phyloP scores from a whole-genome alignment of 2,329 filamentous ascomycete species.

The Exophiala sp. region DNA sequence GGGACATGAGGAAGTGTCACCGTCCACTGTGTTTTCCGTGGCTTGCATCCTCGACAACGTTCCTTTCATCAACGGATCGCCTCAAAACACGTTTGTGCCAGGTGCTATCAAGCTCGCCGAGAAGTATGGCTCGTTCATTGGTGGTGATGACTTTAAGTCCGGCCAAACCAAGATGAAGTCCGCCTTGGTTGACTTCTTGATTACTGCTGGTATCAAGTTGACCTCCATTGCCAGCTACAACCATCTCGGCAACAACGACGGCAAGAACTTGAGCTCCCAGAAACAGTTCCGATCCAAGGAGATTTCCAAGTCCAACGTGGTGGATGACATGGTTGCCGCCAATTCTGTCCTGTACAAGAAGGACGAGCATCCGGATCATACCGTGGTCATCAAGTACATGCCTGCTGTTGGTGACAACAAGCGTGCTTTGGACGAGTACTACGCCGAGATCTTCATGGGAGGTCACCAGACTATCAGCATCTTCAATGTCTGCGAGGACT shows the following conservation, averaged over 20 bases:
- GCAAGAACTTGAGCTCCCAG: conserved; percentile 96
- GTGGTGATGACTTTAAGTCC: conserved; percentile 99
- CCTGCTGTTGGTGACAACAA: conserved; percentile 98
- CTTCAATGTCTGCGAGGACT: conserved; percentile 99
- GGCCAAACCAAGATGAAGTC: conserved; percentile 99
- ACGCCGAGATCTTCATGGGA: conserved; percentile 97
- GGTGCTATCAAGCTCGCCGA: conserved; percentile 87
- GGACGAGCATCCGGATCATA: conserved; percentile 95
- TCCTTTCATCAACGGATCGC: conserved; percentile 98
- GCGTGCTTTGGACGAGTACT: conserved; percentile 97
- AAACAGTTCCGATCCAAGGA: conserved; percentile 99
- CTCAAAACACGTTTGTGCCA: conserved; percentile 97
- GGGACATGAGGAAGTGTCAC: conserved; percentile 87
- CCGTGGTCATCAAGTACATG: conserved; percentile 99
- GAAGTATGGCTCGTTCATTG: conserved; percentile 83
- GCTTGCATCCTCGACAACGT: conserved; percentile 84
- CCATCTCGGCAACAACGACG: conserved; percentile 98
- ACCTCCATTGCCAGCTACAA: conserved; percentile 99
- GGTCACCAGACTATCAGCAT: conserved; percentile 97
- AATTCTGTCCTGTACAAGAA: conserved; percentile 86
- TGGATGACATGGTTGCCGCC: conserved; percentile 98
- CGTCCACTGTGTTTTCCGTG: conserved; percentile 93
- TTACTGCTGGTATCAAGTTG: conserved; percentile 97
- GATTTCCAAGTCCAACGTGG: conserved; percentile 98
- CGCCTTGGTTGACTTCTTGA: conserved; percentile 94